Conservation (phyloP, 2,329 filamentous ascomycete genomes). For the Fusarium nematophilum region DNA sequence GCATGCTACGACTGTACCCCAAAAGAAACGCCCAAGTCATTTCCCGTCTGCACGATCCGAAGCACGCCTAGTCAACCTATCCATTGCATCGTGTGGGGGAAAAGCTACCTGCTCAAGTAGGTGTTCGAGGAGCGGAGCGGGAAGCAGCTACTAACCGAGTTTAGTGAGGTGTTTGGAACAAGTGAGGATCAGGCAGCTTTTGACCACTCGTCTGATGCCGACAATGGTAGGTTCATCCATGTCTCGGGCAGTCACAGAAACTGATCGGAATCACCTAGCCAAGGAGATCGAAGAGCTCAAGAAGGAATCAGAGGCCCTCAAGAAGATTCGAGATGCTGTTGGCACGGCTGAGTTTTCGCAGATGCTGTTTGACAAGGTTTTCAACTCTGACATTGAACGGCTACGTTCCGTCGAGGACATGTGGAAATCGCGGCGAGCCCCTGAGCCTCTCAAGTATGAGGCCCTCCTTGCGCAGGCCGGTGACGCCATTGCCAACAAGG, state of each 20-base stretch:
- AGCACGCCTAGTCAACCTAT: conserved; percentile 97
- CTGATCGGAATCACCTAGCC: conserved; percentile 49
- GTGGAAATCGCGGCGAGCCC: conserved; percentile 88
- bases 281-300: conserved; percentile 89
- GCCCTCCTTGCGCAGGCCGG: conserved; percentile 65
- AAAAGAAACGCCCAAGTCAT: conserved; percentile 91
- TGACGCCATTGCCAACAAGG: conserved; percentile 60
- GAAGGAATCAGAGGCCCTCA: conserved; percentile 84
- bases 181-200: conserved; percentile 88
- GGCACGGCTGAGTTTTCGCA: conserved; percentile 81
- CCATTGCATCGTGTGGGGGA: conserved; percentile 98
- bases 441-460: conserved; percentile 78
- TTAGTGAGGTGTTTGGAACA: conserved; percentile 84
- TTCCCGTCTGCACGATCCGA: conserved; percentile 96
- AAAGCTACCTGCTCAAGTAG: conserved; percentile 89
- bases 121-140: conserved; percentile 42
- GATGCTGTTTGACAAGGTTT: conserved; percentile 93
- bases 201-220: conserved; percentile 81
- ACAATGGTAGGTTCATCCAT: conserved; percentile 71
- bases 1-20: conserved; percentile 96
- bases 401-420: conserved; percentile 91
- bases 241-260: background rate
- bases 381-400: conserved; percentile 83
- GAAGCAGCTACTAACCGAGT: conserved; percentile 2
- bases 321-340: conserved; percentile 83